Conservation (phyloP, 768 basidiomycete species). For the Hygrocybe punicea region DNA sequence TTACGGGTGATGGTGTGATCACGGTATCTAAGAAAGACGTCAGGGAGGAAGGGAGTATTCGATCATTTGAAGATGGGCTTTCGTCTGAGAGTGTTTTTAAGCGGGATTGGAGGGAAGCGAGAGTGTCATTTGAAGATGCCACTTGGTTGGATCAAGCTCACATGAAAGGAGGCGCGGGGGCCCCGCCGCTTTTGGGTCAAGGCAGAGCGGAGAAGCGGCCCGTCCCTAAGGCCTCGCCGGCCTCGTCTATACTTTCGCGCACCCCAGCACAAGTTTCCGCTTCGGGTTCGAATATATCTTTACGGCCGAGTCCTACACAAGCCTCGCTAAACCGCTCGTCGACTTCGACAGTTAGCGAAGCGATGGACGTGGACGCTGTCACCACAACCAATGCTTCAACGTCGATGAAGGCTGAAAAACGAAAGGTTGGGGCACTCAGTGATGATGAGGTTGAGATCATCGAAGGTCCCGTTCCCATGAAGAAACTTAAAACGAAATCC, state of each 20-base stretch:
- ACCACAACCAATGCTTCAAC: constrained; percentile 21
- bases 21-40: constrained; percentile 26
- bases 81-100: constrained; percentile 61
- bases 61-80: constrained; percentile 65
- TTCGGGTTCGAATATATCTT: constrained; percentile 47
- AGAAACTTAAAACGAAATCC: constrained; percentile 38
- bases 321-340: constrained; percentile 40
- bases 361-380: constrained; percentile 43
- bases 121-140: constrained; percentile 44
- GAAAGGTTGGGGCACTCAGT: constrained; percentile 44
- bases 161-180: constrained; percentile 12
- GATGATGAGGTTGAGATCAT: constrained; percentile 58
- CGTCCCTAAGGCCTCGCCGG: constrained; percentile 40
- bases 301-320: constrained; percentile 51
- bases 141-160: not conserved
- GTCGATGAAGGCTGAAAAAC: constrained; percentile 41
- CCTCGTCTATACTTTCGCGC: constrained; percentile 43
- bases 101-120: constrained; percentile 75
- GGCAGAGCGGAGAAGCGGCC: constrained; percentile 22
- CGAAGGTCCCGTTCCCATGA: constrained; percentile 40
- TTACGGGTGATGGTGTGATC: constrained; percentile 59
- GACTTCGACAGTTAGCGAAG: constrained; percentile 43
- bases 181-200: constrained; percentile 4
- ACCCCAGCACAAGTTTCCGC: constrained; percentile 38
- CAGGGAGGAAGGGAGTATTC: constrained; percentile 41